A percentile compares a stretch with the other conserved stretches of the same genome.
Conservation (phyloP, 768 basidiomycete species). For the Rickenella mellea region DNA sequence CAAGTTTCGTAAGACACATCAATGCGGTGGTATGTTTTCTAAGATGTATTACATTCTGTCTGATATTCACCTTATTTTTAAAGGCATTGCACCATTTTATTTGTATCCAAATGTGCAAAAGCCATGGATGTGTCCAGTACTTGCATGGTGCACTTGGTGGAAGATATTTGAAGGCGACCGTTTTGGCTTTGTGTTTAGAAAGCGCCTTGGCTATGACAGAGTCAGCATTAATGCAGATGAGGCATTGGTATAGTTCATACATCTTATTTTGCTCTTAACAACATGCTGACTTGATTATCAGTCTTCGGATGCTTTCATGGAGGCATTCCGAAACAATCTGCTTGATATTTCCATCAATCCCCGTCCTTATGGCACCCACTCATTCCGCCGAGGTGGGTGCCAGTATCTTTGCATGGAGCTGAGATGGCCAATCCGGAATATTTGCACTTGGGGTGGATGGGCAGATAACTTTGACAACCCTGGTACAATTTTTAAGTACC, state of each 20-base stretch:
- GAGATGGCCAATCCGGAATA: constrained; percentile 24
- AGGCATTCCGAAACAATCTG: constrained; percentile 30
- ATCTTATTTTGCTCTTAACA: constrained; percentile 1
- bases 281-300: constrained; percentile 9
- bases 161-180: too few relatives aligned
- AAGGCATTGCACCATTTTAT: constrained; percentile 23
- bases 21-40: constrained; percentile 16
- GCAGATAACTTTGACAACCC: constrained; percentile 23
- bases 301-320: constrained; percentile 27
- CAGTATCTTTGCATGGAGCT: constrained; percentile 25
- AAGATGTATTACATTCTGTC: not conserved
- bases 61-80: not conserved
- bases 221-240: not conserved
- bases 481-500: constrained; percentile 32
- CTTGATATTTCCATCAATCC: constrained; percentile 29
- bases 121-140: constrained; percentile 24
- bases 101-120: constrained; percentile 17
- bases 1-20: constrained; percentile 20
- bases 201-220: not conserved
- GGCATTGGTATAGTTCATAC: not conserved
- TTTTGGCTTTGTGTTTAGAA: constrained; percentile 4
- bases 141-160: constrained; percentile 11
- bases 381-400: constrained; percentile 30
- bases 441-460: constrained; percentile 43
- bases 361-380: constrained; percentile 28